Conservation (phyloP, 2,329 filamentous ascomycete genomes). For the Exophiala xenobiotica region DNA sequence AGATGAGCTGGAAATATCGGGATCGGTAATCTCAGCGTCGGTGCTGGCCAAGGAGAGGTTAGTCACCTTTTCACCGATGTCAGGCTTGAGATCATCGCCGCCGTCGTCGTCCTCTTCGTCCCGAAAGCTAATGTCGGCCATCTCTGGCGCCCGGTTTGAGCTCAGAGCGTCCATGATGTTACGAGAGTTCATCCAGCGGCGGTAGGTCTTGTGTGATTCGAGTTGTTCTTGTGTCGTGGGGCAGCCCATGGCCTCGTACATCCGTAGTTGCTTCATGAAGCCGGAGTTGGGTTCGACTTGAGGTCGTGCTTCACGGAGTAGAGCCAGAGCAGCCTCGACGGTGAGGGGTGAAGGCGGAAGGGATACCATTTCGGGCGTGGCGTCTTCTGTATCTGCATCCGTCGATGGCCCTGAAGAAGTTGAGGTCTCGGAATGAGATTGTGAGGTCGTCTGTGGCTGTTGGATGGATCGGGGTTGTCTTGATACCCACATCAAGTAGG, state of each 20-base stretch:
- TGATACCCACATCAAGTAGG: constrained; percentile 70
- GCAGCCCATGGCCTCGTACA: constrained; percentile 86
- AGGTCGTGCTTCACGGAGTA: constrained; percentile 68
- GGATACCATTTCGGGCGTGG: constrained; percentile 43
- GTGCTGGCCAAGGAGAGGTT: constrained; percentile 3
- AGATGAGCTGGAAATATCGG: constrained; percentile 24
- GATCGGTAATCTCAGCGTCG: constrained; percentile 25
- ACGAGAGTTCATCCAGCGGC: constrained; percentile 70
- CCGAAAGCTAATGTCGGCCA: constrained; percentile 73
- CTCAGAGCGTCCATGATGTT: constrained; percentile 67
- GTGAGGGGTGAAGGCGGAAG: constrained; percentile 52
- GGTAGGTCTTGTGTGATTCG: constrained; percentile 67
- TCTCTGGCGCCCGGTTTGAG: constrained; percentile 74
- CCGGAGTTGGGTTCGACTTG: constrained; percentile 86
- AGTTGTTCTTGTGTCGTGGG: constrained; percentile 63
- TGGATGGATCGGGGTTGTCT: constrained; percentile 17
- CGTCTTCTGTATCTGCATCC: background rate
- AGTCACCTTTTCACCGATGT: background rate
- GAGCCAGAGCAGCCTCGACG: constrained; percentile 57
- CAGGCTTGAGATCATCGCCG: constrained; percentile 14
- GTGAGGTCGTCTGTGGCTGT: constrained; percentile 36
- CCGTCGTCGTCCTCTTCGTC: constrained; percentile 47
- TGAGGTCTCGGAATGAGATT: constrained; percentile 2
- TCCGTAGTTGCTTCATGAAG: constrained; percentile 82
- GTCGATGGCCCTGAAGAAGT: background rate